Evolutionary conservation across 1,284 basidiomycete genomes (phyloP), one percentile per base, ranked within the genome.

Genomic region (Pyrrhoderma noxium): DNA sequence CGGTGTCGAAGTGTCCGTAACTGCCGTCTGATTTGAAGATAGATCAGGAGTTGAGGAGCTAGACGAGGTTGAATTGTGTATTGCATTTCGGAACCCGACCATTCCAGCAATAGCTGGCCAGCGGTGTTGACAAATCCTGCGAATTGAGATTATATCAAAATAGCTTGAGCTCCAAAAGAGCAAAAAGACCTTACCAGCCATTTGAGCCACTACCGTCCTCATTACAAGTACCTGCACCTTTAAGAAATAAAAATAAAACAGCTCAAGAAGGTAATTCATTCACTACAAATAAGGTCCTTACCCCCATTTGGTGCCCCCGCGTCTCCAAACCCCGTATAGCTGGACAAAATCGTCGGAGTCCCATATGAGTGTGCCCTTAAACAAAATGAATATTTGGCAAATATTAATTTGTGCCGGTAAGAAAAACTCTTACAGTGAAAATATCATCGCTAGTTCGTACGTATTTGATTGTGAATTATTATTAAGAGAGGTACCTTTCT

Each of bases 291-390:
- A 16, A 34, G 38, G 16, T n/a, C 14, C 64, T 31, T 47, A 74
- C 77, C 74, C 31, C 68, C 67, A 57, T 79, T 77, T 0, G 79
- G 79, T 23, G 77, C 72, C 14, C 82, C 83, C 18, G 65, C 73
- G 56, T 81, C 80, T 7, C 68, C 67, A 64, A 76, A 80, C 14
- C 70, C 66, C 34, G 56, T 48, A 61, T 80, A 87, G 57, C 77
- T 76, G 0, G 81, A 84, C 1, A 85, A 68, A 47, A 86, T 65
- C 0, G 78, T 76, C 0, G 82, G 81, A 2, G 74, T 79, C 47
- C 83, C 82, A 61, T 81, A 86, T 0, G 80, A 71, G 60, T 83
- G 78, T 0, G 80, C 77, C 8, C 67, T 67, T n/a, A n/a, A 22
- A 22, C 8, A 19, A 8, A 22, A 8, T 9, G 3, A 4, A 22